A percentile compares a stretch with the other conserved stretches of the same genome.
Evolutionary conservation across 257 asterid species (phyloP).

Genomic region (Salvia hispanica): DNA sequence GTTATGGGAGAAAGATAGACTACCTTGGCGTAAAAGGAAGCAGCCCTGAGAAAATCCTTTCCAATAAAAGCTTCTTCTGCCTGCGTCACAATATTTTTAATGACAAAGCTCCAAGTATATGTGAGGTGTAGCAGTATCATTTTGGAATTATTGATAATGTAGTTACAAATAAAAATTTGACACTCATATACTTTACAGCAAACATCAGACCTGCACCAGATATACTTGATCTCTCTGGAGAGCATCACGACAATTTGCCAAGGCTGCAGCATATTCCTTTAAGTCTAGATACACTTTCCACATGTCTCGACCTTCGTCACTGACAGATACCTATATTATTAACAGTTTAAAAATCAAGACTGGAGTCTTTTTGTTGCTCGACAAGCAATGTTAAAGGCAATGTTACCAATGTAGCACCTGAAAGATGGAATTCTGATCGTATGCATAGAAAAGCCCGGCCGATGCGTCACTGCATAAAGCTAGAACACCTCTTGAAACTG

Average conservation of each 20-base stretch:
- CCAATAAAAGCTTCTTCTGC: conserved; percentile 89
- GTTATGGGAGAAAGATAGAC: conserved; percentile 26
- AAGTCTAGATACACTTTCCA: conserved; percentile 97
- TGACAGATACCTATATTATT: conserved; percentile 76
- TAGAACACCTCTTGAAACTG: conserved; percentile 74
- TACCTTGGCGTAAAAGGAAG: conserved; percentile 95
- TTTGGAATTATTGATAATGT: conserved; percentile 11
- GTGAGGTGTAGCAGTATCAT: conserved; percentile 9
- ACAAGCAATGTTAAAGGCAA: conserved; percentile 27
- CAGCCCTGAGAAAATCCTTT: conserved; percentile 92
- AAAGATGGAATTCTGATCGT: conserved; percentile 87
- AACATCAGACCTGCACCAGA: conserved; percentile 74
- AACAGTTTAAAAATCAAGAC: conserved; percentile 15
- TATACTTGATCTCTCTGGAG: conserved; percentile 97
- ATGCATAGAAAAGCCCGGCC: conserved; percentile 97
- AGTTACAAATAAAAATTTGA: conserved; percentile 19
- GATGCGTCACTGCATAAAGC: conserved; percentile 98
- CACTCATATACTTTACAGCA: conserved; percentile 24
- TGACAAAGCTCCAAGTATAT: conserved; percentile 30
- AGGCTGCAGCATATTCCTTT: conserved; percentile 86
- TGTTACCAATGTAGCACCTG: conserved; percentile 56
- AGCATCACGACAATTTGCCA: conserved; percentile 88
- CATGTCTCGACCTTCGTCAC: conserved; percentile 96
- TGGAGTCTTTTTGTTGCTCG: conserved; percentile 17
- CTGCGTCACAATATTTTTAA: conserved; percentile 52